These are phyloP conservation scores for Yarrowia sp. DNA, from an alignment of 805 yeast genomes.

Conservation along the genomic window DNA sequence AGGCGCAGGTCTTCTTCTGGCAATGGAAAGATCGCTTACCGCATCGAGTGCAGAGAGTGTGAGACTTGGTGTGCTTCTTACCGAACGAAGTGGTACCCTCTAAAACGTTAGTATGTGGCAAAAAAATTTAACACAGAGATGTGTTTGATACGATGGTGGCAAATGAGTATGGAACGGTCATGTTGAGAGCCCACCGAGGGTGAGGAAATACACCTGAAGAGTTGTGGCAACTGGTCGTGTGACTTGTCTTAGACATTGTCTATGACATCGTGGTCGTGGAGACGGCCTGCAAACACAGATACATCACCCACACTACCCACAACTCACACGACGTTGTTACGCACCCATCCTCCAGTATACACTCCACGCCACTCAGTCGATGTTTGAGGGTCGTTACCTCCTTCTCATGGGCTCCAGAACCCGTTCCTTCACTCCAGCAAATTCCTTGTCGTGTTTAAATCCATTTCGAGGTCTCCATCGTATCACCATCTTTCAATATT, in stretches of 20 bases:
- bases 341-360: no score
- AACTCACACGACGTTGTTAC: no score
- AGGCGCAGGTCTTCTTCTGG: conserved; percentile 98
- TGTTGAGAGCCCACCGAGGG: no score
- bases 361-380: neutral
- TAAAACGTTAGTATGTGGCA: conserved; percentile 15
- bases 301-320: no score
- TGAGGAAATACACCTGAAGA: no score
- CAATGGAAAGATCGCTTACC: conserved; percentile 98
- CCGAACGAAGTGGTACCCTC: conserved; percentile 99
- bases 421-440: neutral
- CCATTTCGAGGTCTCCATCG: neutral
- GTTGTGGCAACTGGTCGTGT: no score
- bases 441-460: neutral
- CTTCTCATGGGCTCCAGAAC: neutral
- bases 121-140: neutral
- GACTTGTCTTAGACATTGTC: no score
- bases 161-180: no score
- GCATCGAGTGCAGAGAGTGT: conserved; percentile 95
- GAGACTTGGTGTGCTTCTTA: conserved; percentile 99
- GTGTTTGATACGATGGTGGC: neutral
- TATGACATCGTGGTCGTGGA: no score
- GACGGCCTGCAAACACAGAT: no score
- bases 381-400: no score
- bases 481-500: neutral